A percentile compares a stretch with the other conserved stretches of the same genome.
These are phyloP conservation scores for Tetrapyrgos nigripes DNA, from an alignment of 1,284 basidiomycete species.

Conservation along the genomic window DNA sequence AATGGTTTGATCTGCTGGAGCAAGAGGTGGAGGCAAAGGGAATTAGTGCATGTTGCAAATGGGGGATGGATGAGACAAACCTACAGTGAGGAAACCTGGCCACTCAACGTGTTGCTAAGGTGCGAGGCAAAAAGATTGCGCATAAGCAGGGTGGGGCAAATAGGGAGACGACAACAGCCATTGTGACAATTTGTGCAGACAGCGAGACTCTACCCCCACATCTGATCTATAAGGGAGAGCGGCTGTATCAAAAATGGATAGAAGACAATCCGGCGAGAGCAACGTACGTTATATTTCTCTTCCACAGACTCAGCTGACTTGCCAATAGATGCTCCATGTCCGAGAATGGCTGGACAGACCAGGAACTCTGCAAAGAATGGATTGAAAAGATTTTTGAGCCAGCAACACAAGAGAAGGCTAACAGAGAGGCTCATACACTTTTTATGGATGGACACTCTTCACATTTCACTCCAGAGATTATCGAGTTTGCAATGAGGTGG, in stretches of 20 bases:
- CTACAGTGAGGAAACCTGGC: slow-evolving; percentile 19
- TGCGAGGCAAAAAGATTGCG: slow-evolving; percentile 28
- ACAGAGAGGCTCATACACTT: slow-evolving; percentile 32
- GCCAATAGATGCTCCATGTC: slow-evolving; percentile 24
- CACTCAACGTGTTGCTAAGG: slow-evolving; percentile 18
- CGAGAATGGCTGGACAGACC: slow-evolving; percentile 36
- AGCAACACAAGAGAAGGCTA: slow-evolving; percentile 39
- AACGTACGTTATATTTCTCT: slow-evolving; percentile 24
- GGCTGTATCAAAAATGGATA: slow-evolving; percentile 30
- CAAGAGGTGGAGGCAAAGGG: slow-evolving; percentile 18
- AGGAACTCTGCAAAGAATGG: slow-evolving; percentile 35
- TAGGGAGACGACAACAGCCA: slow-evolving; percentile 36
- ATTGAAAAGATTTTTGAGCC: slow-evolving; percentile 39
- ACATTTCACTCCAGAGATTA: too few relatives aligned
- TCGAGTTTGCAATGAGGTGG: slow-evolving; percentile 34
- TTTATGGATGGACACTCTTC: slow-evolving; percentile 46
- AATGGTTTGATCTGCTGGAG: slow-evolving; percentile 24
- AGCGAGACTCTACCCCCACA: slow-evolving; percentile 32
- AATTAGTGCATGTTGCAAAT: slow-evolving; percentile 18
- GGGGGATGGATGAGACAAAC: slow-evolving; percentile 27
- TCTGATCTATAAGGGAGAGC: slow-evolving; percentile 43
- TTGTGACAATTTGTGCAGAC: slow-evolving; percentile 43
- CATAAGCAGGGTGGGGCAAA: slow-evolving; percentile 27
- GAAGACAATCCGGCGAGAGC: slow-evolving; percentile 31
- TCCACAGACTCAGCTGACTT: background rate